Conservation (phyloP, 495 filamentous ascomycete species). For the Pseudomonodictys pantanalensis region DNA sequence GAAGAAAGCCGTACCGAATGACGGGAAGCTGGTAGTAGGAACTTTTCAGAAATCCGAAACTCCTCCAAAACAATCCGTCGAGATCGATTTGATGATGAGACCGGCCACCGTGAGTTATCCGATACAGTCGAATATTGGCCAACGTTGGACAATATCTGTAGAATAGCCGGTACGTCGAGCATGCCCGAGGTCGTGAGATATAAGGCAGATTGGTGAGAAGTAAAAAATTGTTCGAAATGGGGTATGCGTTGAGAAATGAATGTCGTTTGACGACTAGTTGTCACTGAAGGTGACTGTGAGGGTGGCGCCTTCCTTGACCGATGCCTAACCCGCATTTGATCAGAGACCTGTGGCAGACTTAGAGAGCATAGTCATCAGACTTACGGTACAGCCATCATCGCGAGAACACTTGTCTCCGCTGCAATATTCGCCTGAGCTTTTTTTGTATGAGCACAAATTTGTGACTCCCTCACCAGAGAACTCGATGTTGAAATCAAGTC, state of each 20-base stretch:
- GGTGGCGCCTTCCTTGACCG: neutral
- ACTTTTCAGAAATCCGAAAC: slow-evolving; percentile 15
- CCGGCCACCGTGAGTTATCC: neutral
- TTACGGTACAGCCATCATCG: slow-evolving; percentile 5
- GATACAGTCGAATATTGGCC: slow-evolving; percentile 12
- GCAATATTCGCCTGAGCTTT: slow-evolving; percentile 48
- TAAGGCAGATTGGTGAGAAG: too few relatives aligned
- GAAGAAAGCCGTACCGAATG: neutral
- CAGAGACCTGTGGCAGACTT: too few relatives aligned
- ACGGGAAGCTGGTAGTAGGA: neutral
- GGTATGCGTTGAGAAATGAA: neutral
- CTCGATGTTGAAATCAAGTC: slow-evolving; percentile 70
- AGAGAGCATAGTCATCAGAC: neutral
- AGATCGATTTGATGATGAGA: slow-evolving; percentile 8
- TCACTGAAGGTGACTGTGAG: slow-evolving; percentile 6
- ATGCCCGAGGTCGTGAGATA: too few relatives aligned
- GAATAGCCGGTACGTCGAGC: too few relatives aligned
- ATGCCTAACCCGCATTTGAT: slow-evolving; percentile 1
- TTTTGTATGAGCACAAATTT: slow-evolving; percentile 66
- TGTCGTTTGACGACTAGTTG: neutral
- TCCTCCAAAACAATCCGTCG: slow-evolving; percentile 12
- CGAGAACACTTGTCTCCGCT: neutral
- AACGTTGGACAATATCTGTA: too few relatives aligned
- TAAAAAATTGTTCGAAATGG: neutral
- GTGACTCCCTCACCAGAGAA: slow-evolving; percentile 61